Percentiles rank a stretch among this genome's conserved stretches.
These are phyloP conservation scores for Kwoniella dejecticola DNA, from an alignment of 768 basidiomycete species.

Conservation along the genomic window DNA sequence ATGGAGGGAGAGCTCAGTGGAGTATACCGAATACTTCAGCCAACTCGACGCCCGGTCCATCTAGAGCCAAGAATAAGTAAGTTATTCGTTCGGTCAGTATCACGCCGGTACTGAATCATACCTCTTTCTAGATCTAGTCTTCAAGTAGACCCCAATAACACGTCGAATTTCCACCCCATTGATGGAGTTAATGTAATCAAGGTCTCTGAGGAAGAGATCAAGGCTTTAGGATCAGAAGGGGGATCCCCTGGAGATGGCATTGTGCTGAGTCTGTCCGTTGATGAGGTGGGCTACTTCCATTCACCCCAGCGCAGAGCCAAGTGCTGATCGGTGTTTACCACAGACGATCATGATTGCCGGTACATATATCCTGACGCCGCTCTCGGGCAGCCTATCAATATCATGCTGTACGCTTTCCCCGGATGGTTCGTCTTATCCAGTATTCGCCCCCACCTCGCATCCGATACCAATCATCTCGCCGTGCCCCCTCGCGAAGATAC, in stretches of 20 bases:
- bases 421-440: conserved; percentile 37
- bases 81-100: background rate
- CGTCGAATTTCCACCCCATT: too few species aligned
- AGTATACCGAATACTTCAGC: conserved; percentile 18
- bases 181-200: too few species aligned
- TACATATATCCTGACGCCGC: conserved; percentile 63
- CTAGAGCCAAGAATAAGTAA: conserved; percentile 11
- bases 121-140: too few species aligned
- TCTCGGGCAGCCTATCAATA: conserved; percentile 66
- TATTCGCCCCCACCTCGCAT: conserved; percentile 79
- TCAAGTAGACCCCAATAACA: too few species aligned
- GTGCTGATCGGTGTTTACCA: too few species aligned
- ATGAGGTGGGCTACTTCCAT: too few species aligned
- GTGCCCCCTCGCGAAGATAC: conserved; percentile 10
- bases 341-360: conserved; percentile 72
- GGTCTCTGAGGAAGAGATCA: too few species aligned
- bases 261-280: background rate
- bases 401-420: conserved; percentile 60
- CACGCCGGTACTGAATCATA: too few species aligned
- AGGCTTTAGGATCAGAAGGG: too few species aligned
- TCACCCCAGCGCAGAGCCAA: too few species aligned
- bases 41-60: conserved; percentile 20
- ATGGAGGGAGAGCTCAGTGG: conserved; percentile 27
- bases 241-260: background rate
- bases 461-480: conserved; percentile 66